phyloP scores from a whole-genome alignment of 148 eudicot species.

The Cornus kousa region DNA sequence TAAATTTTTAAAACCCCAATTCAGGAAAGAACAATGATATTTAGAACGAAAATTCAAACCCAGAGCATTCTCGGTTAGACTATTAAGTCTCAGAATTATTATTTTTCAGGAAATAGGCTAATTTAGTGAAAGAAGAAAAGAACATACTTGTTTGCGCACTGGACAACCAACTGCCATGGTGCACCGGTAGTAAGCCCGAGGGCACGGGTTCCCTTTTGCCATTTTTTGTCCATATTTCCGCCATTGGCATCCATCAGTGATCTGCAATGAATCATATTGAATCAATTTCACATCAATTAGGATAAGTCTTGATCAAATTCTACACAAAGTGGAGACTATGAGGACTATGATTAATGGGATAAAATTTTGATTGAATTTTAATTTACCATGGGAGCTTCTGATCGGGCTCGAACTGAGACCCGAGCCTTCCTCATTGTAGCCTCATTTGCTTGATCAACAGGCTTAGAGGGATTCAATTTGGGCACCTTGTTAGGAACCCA shows the following conservation, averaged over 20 bases:
- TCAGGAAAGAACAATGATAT: background rate
- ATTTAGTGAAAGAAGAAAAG: background rate
- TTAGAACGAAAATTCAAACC: too few species aligned
- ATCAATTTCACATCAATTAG: background rate
- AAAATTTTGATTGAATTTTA: background rate
- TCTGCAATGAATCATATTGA: conserved; percentile 21
- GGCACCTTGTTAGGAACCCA: conserved; percentile 62
- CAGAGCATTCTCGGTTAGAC: too few species aligned
- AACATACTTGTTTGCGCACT: conserved; percentile 77
- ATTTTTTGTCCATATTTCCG: conserved; percentile 61
- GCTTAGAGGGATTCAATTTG: conserved; percentile 29
- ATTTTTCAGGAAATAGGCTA: too few species aligned
- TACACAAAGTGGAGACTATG: background rate
- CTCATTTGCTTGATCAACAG: conserved; percentile 49
- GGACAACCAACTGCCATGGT: conserved; percentile 90
- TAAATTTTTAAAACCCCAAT: background rate
- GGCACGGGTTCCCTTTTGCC: conserved; percentile 66
- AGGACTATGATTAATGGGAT: background rate
- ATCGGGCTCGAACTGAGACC: conserved; percentile 67
- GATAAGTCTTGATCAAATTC: background rate
- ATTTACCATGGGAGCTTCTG: conserved; percentile 74
- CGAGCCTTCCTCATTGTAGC: conserved; percentile 90
- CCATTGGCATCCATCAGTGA: conserved; percentile 64
- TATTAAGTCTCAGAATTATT: too few species aligned
- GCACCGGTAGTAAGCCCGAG: conserved; percentile 62